Evolutionary conservation across 1,284 basidiomycete species (phyloP), one percentile per base, ranked within the genome.

Genomic region (Ceratobasidium sp.): DNA sequence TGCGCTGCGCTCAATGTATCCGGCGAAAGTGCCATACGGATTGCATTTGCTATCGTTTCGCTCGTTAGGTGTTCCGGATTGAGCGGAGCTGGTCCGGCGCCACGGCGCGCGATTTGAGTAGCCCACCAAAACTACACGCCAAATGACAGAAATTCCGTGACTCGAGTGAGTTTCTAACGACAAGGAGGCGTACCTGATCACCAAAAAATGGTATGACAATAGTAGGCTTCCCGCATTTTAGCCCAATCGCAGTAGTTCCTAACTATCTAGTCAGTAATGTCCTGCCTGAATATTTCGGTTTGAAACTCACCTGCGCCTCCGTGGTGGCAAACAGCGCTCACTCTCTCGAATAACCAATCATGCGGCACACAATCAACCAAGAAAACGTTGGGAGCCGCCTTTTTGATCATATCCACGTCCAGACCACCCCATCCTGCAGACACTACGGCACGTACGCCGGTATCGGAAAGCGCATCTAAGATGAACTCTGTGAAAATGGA

Each of bases 161-260:
- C 21, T n/a, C 26, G 18, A 44, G 7, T 54, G 11, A 84, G 85
- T 1, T 77, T 6, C 16, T 6, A 11, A 57, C 73, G 49, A 32
- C 23, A 62, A 32, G 49, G 57, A 32, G 9, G 7, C 52, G 14
- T 55, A 81, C 79, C 77, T 92, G 89, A 77, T 92, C 90, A 0
- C 89, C 89, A 78, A 91, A 91, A 81, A 89, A 91, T 0, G 89
- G 89, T 0, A 90, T 86, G 0, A 91, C 84, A 9, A 90, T 85
- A 0, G 89, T 91, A 0, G 89, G 89, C 9, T 86, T 79, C 0
- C 89, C 89, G 67, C 88, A 87, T 0, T 86, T 81, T 16, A 91
- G 79, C 26, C 52, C 52, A 55, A 55, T 55, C 26, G 11, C 52
- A 8, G 52, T 55, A 2, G 23, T 55, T 0, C 89, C 90, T 1